Evolutionary conservation across 805 yeast genomes (phyloP).

Genomic region (Hanseniaspora taiwanica): DNA sequence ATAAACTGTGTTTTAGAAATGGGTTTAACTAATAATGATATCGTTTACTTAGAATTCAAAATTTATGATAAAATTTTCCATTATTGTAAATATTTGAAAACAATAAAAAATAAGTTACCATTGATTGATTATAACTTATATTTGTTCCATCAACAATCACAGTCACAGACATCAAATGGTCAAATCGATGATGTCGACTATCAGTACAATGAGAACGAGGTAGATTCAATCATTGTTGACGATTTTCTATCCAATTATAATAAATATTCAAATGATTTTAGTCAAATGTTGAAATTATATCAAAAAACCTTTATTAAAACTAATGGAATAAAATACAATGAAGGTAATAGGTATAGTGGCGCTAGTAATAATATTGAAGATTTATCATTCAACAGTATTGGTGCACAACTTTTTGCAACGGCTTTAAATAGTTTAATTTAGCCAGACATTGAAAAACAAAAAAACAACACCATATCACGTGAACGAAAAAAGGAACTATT

Average conservation of each 20-base stretch:
- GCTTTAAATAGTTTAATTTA: too few relatives aligned
- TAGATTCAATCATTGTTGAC: constrained; percentile 41
- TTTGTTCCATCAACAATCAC: not conserved
- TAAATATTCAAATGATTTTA: constrained; percentile 6
- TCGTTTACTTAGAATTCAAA: constrained; percentile 19
- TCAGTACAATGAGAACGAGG: constrained; percentile 37
- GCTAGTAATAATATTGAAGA: too few relatives aligned
- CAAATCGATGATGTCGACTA: too few relatives aligned
- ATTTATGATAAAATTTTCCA: constrained; percentile 20
- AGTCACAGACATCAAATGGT: too few relatives aligned
- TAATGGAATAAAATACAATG: too few relatives aligned
- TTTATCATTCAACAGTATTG: too few relatives aligned
- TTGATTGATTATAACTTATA: not conserved
- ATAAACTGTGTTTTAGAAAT: constrained; percentile 8
- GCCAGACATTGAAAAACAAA: too few relatives aligned
- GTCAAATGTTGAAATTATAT: not conserved
- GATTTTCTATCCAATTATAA: constrained; percentile 46
- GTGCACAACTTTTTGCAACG: too few relatives aligned
- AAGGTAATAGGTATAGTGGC: too few relatives aligned
- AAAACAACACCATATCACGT: not conserved
- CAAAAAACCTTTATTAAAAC: not conserved
- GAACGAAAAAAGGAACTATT: not conserved
- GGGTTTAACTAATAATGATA: constrained; percentile 11
- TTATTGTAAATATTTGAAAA: constrained; percentile 19
- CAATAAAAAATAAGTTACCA: constrained; percentile 33